Evolutionary conservation across 352 stramenopile species (phyloP), one percentile per base, ranked within the genome.

Genomic region (Phytophthora pini): DNA sequence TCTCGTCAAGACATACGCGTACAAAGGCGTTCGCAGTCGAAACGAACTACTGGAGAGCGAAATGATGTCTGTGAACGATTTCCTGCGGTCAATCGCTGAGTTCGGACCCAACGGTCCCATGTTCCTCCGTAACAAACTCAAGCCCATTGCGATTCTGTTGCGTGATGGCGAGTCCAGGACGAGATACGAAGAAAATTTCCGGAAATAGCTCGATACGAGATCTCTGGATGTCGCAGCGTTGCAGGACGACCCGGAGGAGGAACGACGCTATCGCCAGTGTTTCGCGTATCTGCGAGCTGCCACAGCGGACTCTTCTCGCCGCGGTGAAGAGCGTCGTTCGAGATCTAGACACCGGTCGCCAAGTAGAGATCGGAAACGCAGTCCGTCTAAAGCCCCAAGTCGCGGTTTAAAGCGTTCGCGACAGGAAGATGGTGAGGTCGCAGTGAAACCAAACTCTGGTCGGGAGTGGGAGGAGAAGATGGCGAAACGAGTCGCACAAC

Each of bases 111-210:
- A 41, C 13, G 36, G 36, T 6, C 15, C 15, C 5, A 41, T 41
- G 36, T 9, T 41, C 36, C 12, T 15, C 12, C 4, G 12, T 4
- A 41, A 34, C 10, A 56, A 34, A 22, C 15, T 50, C 6, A 60
- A 32, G 8, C 52, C 52, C 8, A 43, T 60, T 20, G 39, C 52
- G 32, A 31, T 60, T 43, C 15, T 60, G 52, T 17, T 60, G 40
- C 47, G 40, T 22, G 5, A 15, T 41, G 36, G 41, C 5, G 52
- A 51, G 52, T 44, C 52, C 6, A 32, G 9, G 44, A 12, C 38
- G 2, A 38, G 13, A 24, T 46, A 34, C 36, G 49, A 56, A 10
- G 17, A 31, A 8, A 47, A 34, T 24, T 36, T 46, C 49, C 22
- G 8, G 39, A n/a, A 20, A 4, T 45, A 15, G n/a, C 39, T 45